Percentiles rank a stretch among this genome's conserved stretches.
These are phyloP conservation scores for Creolimax fragrantissima DNA, from an alignment of 78 protist genomes.

Conservation along the genomic window DNA sequence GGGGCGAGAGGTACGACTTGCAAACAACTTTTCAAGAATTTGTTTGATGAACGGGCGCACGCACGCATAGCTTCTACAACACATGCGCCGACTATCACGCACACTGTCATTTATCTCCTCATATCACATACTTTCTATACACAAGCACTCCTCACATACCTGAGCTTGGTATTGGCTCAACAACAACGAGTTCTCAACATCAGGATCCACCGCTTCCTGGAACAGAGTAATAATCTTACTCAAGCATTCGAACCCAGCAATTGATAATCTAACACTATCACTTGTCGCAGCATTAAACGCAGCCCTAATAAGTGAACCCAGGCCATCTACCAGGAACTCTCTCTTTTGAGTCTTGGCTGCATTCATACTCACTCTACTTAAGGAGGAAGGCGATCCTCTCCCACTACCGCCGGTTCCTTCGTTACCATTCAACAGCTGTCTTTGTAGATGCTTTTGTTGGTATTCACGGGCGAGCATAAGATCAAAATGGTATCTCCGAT, in stretches of 20 bases:
- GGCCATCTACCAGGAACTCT: not conserved
- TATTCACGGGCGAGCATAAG: not conserved
- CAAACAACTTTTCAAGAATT: no score
- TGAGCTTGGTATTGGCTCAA: not conserved
- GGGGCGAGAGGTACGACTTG: no score
- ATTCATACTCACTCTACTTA: no score
- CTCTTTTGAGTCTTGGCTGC: no score
- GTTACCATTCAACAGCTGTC: not conserved
- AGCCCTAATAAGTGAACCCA: not conserved
- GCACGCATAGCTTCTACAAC: no score
- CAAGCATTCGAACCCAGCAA: not conserved
- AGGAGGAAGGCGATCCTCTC: no score
- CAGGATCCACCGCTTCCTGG: not conserved
- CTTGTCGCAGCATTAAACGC: constrained; percentile 1
- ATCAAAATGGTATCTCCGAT: not conserved
- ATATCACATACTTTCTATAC: no score
- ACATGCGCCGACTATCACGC: no score
- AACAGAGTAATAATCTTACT: not conserved
- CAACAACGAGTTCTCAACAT: not conserved
- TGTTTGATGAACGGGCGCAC: no score
- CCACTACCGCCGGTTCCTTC: not conserved
- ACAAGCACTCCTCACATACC: not conserved
- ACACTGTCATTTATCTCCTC: no score
- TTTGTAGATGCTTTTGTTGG: no score
- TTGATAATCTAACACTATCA: not conserved